Conservation (phyloP, 257 asterid genomes). For the Fraxinus quadrangulata region DNA sequence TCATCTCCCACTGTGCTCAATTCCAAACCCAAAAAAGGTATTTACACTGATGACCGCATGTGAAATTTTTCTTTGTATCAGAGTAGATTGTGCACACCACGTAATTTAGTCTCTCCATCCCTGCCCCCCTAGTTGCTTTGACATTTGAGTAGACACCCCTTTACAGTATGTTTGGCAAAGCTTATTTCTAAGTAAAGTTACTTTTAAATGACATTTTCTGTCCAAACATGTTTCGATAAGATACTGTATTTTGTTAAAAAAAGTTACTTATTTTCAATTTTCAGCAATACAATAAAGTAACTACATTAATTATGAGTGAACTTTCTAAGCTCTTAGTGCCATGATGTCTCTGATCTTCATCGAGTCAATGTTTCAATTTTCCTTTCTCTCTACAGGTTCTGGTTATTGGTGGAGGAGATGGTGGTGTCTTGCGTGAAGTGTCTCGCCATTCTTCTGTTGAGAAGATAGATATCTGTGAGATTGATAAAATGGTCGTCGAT, state of each 20-base stretch:
- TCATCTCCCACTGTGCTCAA: slow-evolving; percentile 95
- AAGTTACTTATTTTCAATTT: too few species aligned
- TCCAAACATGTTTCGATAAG: neutral
- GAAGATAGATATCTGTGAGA: slow-evolving; percentile 95
- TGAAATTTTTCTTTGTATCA: neutral
- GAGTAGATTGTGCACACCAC: neutral
- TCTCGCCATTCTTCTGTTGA: slow-evolving; percentile 89
- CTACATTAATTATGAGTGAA: neutral
- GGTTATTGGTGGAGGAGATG: slow-evolving; percentile 99
- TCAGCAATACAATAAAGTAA: neutral
- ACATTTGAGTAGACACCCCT: neutral
- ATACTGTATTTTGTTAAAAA: too few species aligned
- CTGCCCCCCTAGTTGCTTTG: neutral
- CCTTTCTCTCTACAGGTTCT: slow-evolving; percentile 58
- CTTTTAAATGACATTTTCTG: neutral
- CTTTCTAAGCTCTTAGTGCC: neutral
- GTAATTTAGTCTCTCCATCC: neutral
- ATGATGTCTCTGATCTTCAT: neutral
- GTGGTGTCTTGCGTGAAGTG: slow-evolving; percentile 96
- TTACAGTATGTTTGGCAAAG: neutral
- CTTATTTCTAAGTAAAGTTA: neutral
- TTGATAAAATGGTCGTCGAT: slow-evolving; percentile 93
- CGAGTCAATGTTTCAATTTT: neutral
- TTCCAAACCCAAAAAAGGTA: slow-evolving; percentile 90
- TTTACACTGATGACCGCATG: neutral